Conservation (phyloP, 2,329 filamentous ascomycete species). For the Aspergillus fumigatiaffinis region DNA sequence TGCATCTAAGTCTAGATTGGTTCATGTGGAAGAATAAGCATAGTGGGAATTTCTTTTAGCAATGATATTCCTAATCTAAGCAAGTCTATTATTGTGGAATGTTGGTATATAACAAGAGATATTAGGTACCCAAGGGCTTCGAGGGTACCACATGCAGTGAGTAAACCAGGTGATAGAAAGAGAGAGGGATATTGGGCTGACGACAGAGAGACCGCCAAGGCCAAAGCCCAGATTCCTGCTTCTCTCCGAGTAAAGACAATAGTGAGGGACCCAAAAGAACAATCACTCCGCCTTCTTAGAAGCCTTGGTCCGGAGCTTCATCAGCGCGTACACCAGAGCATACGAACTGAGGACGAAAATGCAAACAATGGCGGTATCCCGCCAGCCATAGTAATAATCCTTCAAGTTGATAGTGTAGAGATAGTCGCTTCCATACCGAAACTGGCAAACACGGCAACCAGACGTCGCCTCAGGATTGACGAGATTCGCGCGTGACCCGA, state of each 20-base stretch:
- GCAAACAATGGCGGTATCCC: conserved; percentile 58
- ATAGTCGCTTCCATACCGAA: conserved; percentile 56
- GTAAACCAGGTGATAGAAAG: neutral
- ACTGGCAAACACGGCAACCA: conserved; percentile 60
- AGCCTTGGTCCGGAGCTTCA: conserved; percentile 34
- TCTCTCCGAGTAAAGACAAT: neutral
- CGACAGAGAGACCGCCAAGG: neutral
- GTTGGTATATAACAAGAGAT: neutral
- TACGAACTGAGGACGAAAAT: conserved; percentile 56
- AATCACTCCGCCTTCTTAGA: conserved; percentile 31
- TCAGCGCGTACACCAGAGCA: conserved; percentile 39
- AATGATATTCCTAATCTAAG: neutral
- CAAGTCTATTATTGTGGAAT: neutral
- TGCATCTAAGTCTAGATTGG: conserved; percentile 9
- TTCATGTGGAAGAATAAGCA: conserved; percentile 15
- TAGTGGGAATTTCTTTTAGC: neutral
- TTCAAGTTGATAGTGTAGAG: conserved; percentile 56
- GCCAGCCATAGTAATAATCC: conserved; percentile 63
- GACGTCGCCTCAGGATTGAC: conserved; percentile 56
- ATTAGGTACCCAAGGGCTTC: too few relatives aligned
- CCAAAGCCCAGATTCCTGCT: too few relatives aligned
- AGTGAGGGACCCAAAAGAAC: neutral
- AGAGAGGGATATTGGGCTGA: neutral
- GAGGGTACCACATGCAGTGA: too few relatives aligned
- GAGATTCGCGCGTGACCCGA: conserved; percentile 50